Conservation (phyloP, 73 alveolate species). For the Tetrahymena elliotti region DNA sequence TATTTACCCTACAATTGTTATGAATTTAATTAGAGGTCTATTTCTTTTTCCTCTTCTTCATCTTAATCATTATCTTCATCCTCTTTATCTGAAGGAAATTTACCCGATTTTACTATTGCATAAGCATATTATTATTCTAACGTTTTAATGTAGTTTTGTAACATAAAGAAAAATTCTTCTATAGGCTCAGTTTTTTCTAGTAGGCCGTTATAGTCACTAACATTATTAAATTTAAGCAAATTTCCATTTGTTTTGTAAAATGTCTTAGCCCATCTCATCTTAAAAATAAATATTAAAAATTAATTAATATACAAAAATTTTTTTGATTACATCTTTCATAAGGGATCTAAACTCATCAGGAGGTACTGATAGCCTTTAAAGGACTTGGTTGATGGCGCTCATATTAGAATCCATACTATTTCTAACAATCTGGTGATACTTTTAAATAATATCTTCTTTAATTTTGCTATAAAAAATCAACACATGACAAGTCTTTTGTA, state of each 20-base stretch:
- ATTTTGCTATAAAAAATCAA: background rate
- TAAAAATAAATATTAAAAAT: background rate
- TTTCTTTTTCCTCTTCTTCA: background rate
- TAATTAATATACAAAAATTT: no score
- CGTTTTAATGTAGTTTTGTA: background rate
- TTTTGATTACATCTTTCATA: background rate
- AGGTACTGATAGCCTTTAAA: background rate
- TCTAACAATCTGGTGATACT: background rate
- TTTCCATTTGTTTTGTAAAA: background rate
- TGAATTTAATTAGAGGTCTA: background rate
- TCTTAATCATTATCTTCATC: background rate
- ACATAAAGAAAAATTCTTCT: background rate
- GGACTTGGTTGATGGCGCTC: background rate
- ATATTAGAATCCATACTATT: background rate
- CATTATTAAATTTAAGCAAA: background rate
- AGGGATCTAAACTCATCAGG: background rate
- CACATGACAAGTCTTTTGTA: background rate
- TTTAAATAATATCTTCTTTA: background rate
- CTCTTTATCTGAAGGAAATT: background rate
- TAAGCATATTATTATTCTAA: background rate
- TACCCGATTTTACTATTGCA: background rate
- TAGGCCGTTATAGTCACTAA: background rate
- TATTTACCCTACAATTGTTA: background rate
- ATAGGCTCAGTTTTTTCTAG: background rate
- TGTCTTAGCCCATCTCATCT: background rate